A percentile compares a stretch with the other conserved stretches of the same genome.
phyloP scores from a whole-genome alignment of 805 yeast genomes.

The Suhomyces emberorum region DNA sequence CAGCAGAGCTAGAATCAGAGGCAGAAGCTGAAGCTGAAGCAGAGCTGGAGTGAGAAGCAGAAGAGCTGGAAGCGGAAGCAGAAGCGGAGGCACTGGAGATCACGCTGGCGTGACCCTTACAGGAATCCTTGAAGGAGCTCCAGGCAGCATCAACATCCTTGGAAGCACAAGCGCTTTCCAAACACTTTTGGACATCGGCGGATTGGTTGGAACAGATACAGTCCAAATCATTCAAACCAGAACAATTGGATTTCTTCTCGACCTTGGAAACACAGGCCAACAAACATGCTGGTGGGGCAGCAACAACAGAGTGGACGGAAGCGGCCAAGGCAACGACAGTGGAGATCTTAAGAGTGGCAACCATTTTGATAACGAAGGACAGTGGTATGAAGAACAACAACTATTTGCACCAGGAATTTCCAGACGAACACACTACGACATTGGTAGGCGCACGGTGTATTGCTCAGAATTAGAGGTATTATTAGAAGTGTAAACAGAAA shows the following conservation, averaged over 20 bases:
- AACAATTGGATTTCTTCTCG: constrained; percentile 53
- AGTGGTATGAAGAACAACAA: neutral
- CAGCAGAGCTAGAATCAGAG: constrained; percentile 5
- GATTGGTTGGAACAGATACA: constrained; percentile 67
- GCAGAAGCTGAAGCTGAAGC: constrained; percentile 6
- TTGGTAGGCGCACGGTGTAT: neutral
- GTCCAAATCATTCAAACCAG: constrained; percentile 56
- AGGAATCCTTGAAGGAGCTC: constrained; percentile 52
- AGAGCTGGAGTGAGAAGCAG: constrained; percentile 8
- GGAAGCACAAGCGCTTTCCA: constrained; percentile 66
- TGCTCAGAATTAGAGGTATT: neutral
- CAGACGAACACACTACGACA: neutral
- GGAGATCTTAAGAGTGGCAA: constrained; percentile 19
- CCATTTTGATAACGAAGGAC: constrained; percentile 9
- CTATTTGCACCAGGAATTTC: neutral
- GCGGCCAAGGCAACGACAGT: constrained; percentile 35
- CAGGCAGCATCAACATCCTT: constrained; percentile 58
- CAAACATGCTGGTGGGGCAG: constrained; percentile 88
- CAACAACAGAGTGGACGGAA: constrained; percentile 40
- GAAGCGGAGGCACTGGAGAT: constrained; percentile 5
- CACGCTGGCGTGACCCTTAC: constrained; percentile 34
- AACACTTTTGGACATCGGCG: constrained; percentile 55
- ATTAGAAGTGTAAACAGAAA: constrained; percentile 6
- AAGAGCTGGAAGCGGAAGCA: constrained; percentile 2
- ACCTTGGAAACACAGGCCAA: constrained; percentile 84